A percentile compares a stretch with the other conserved stretches of the same genome.
Conservation (phyloP, 1,284 basidiomycete species). For the Leccinum huronense region DNA sequence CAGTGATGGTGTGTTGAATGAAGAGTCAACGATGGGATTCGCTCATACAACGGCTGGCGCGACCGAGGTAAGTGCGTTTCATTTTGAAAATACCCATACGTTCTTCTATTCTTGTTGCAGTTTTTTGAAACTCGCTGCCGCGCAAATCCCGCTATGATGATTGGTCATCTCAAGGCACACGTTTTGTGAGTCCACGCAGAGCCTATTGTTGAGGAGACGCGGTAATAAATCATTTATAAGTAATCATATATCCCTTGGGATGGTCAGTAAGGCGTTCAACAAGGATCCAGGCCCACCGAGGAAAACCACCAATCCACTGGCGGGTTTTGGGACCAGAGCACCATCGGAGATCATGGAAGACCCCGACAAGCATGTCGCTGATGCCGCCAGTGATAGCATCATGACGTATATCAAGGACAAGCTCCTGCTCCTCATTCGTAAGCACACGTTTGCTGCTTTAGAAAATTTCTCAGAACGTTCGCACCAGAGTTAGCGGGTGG, state of each 20-base stretch:
- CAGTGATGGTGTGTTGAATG: slow-evolving; percentile 1
- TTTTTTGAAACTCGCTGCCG: slow-evolving; percentile 3
- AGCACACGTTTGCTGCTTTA: background rate
- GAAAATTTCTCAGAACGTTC: background rate
- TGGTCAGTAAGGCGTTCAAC: background rate
- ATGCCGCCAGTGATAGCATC: background rate
- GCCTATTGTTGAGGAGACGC: background rate
- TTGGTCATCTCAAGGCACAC: slow-evolving; percentile 9
- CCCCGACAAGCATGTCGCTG: background rate
- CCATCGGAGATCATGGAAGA: background rate
- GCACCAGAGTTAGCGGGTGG: background rate
- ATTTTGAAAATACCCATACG: background rate
- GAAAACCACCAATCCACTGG: background rate
- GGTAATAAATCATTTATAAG: background rate
- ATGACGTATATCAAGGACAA: background rate
- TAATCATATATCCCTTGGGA: background rate
- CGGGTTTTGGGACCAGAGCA: background rate
- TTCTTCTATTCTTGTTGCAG: background rate
- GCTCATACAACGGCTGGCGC: slow-evolving; percentile 2
- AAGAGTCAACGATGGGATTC: slow-evolving; percentile 3
- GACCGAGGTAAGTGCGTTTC: background rate
- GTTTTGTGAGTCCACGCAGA: slow-evolving; percentile 2
- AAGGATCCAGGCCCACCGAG: background rate
- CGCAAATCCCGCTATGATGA: background rate
- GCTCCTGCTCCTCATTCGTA: background rate